Conservation (phyloP, 208 protist species). For the Trichomonas gallinae region DNA sequence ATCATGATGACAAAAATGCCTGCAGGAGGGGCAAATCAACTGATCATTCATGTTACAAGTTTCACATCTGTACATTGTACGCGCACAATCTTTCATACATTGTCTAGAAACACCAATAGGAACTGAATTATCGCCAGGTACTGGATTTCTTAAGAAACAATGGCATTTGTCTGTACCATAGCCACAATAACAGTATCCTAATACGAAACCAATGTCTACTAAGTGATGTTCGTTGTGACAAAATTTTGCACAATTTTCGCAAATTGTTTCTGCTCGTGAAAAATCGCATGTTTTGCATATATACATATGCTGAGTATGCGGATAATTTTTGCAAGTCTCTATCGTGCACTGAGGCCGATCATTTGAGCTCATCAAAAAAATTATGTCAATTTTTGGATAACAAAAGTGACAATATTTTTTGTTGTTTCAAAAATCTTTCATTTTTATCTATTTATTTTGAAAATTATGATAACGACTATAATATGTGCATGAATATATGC, state of each 20-base stretch:
- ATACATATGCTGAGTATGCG: not conserved
- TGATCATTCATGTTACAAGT: not conserved
- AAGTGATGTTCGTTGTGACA: not conserved
- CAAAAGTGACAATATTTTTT: too few species aligned
- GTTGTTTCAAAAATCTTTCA: too few species aligned
- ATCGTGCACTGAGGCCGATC: not conserved
- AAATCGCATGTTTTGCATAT: not conserved
- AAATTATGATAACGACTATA: too few species aligned
- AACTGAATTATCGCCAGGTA: not conserved
- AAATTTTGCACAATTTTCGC: not conserved
- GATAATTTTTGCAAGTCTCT: not conserved
- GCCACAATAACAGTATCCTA: not conserved
- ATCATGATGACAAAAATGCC: not conserved
- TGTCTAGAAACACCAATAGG: not conserved
- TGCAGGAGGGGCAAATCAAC: not conserved
- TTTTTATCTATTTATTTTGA: too few species aligned
- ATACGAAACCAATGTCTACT: not conserved
- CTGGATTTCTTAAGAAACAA: not conserved
- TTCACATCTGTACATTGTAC: not conserved
- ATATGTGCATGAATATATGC: too few species aligned
- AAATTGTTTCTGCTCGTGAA: not conserved
- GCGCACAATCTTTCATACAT: not conserved
- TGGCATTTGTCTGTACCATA: not conserved
- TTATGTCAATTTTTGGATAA: not conserved
- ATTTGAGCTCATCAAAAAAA: not conserved